phyloP scores from a whole-genome alignment of 768 basidiomycete genomes.

The Psilocybe cyanescens region DNA sequence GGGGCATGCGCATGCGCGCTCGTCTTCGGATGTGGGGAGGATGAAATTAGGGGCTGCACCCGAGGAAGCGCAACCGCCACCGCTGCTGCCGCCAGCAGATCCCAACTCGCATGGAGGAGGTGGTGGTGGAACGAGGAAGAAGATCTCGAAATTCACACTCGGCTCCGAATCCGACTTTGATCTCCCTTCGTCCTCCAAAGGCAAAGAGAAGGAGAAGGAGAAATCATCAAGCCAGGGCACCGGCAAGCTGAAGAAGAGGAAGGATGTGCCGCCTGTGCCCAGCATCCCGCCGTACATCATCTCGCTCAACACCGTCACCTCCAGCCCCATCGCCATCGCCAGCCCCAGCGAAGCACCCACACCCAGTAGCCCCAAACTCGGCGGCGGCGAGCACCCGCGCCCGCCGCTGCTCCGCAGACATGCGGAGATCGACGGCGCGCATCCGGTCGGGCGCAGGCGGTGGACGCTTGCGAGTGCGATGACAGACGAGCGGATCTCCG shows the following conservation, averaged over 20 bases:
- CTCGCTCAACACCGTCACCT: neutral
- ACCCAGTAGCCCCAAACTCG: neutral
- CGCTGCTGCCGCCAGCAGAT: neutral
- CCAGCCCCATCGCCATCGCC: neutral
- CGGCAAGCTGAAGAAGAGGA: neutral
- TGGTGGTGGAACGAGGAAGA: neutral
- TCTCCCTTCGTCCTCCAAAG: neutral
- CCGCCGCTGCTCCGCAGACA: constrained; percentile 14
- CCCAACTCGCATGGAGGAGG: neutral
- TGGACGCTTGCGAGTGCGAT: constrained; percentile 53
- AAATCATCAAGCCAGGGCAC: neutral
- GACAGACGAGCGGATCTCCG: constrained; percentile 51
- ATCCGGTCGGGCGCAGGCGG: constrained; percentile 11
- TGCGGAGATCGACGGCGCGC: constrained; percentile 3
- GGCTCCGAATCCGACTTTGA: constrained; percentile 6
- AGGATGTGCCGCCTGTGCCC: neutral
- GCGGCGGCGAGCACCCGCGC: neutral
- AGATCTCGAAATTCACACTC: constrained; percentile 1
- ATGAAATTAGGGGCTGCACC: neutral
- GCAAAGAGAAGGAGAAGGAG: neutral
- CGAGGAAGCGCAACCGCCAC: neutral
- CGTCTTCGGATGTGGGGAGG: neutral
- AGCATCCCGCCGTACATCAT: neutral
- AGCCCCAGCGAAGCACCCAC: neutral
- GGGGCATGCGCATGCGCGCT: neutral